A percentile compares a stretch with the other conserved stretches of the same genome.
These are phyloP conservation scores for Lentinus tigrinus DNA, from an alignment of 768 basidiomycete species.

Conservation along the genomic window DNA sequence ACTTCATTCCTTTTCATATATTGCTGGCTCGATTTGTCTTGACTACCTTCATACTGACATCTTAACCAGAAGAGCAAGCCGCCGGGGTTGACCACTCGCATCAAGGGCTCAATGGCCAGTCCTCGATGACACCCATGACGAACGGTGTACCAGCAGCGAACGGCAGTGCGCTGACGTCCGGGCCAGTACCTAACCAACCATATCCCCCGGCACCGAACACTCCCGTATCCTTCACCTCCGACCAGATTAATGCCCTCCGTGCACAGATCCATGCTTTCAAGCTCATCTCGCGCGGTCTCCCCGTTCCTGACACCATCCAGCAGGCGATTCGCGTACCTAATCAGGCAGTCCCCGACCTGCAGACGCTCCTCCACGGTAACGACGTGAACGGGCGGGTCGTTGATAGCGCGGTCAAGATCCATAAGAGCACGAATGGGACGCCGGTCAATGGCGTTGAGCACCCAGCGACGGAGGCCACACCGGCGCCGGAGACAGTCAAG, in stretches of 20 bases:
- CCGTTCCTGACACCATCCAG: slow-evolving; percentile 68
- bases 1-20: no score
- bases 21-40: no score
- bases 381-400: slow-evolving; percentile 65
- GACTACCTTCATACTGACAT: background rate
- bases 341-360: slow-evolving; percentile 58
- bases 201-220: slow-evolving; percentile 59
- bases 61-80: slow-evolving; percentile 6
- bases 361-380: slow-evolving; percentile 59
- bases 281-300: slow-evolving; percentile 59
- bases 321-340: slow-evolving; percentile 68
- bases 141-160: slow-evolving; percentile 37
- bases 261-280: slow-evolving; percentile 85
- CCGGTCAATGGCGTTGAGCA: slow-evolving; percentile 23
- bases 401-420: slow-evolving; percentile 73
- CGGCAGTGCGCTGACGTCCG: slow-evolving; percentile 45
- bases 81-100: slow-evolving; percentile 10
- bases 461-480: background rate
- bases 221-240: slow-evolving; percentile 74
- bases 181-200: slow-evolving; percentile 48
- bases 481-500: slow-evolving; percentile 32
- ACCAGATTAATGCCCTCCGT: slow-evolving; percentile 74
- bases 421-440: slow-evolving; percentile 46
- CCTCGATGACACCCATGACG: slow-evolving; percentile 19
- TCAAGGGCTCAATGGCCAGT: slow-evolving; percentile 26